A percentile compares a stretch with the other conserved stretches of the same genome.
phyloP scores from a whole-genome alignment of 331 rosid genomes.

The Quercus lobata region DNA sequence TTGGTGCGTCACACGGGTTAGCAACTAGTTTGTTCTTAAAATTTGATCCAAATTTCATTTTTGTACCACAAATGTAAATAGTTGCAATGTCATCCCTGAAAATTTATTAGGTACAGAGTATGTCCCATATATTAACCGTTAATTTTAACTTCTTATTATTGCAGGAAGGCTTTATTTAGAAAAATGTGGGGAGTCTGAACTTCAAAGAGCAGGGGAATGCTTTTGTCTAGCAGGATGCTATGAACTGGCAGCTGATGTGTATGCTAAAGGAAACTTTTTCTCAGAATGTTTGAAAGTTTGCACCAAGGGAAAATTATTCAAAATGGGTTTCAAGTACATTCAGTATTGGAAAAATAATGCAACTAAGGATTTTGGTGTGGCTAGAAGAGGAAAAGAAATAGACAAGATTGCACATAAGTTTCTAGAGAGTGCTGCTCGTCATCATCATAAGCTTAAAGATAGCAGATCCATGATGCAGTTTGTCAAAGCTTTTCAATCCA shows the following conservation, averaged over 20 bases:
- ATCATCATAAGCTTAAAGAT: constrained; percentile 35
- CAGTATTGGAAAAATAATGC: constrained; percentile 44
- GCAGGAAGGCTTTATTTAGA: constrained; percentile 55
- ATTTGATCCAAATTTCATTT: too few relatives aligned
- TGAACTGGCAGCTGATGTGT: constrained; percentile 37
- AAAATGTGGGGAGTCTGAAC: constrained; percentile 42
- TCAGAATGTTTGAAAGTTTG: constrained; percentile 54
- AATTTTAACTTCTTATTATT: constrained; percentile 1
- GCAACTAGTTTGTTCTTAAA: too few relatives aligned
- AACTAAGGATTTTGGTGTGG: background rate
- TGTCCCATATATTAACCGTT: too few relatives aligned
- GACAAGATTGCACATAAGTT: constrained; percentile 39
- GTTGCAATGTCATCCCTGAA: too few relatives aligned
- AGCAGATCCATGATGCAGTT: constrained; percentile 51
- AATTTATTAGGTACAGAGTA: too few relatives aligned
- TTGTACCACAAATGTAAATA: too few relatives aligned
- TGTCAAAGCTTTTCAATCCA: constrained; percentile 50
- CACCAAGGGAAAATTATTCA: constrained; percentile 40
- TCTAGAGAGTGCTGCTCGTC: constrained; percentile 53
- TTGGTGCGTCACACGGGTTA: accelerated
- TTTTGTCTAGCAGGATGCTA: constrained; percentile 28
- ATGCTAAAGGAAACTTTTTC: constrained; percentile 32
- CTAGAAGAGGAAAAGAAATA: constrained; percentile 16
- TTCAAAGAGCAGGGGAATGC: constrained; percentile 39
- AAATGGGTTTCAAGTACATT: constrained; percentile 48